Conservation (phyloP, 148 eudicot species). For the Vaccinium vitisidaea region DNA sequence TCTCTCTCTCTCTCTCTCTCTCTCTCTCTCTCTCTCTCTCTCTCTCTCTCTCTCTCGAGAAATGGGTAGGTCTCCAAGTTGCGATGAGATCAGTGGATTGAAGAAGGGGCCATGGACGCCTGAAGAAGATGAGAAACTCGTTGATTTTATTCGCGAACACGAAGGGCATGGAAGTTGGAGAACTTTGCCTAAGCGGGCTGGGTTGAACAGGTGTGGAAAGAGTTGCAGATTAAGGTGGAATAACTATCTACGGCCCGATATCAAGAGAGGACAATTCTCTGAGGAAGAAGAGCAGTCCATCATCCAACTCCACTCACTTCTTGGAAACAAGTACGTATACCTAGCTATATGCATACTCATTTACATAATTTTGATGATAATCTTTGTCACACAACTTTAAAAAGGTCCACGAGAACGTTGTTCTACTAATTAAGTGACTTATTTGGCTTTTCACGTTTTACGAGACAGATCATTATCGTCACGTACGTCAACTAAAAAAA, state of each 20-base stretch:
- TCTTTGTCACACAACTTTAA: no score
- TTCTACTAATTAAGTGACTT: no score
- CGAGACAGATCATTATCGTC: no score
- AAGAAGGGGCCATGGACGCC: slow-evolving; percentile 77
- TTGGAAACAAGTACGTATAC: slow-evolving; percentile 56
- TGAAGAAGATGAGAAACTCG: slow-evolving; percentile 56
- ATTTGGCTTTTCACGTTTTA: no score
- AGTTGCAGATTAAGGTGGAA: slow-evolving; percentile 72
- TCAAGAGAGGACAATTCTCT: slow-evolving; percentile 58
- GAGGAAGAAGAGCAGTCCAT: slow-evolving; percentile 55
- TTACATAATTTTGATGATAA: neutral
- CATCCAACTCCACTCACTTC: slow-evolving; percentile 60
- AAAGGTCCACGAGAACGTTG: no score
- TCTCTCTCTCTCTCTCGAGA: neutral
- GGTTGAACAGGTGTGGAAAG: slow-evolving; percentile 65
- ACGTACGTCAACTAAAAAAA: no score
- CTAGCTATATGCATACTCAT: neutral
- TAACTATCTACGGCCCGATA: slow-evolving; percentile 60
- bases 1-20: neutral
- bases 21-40: neutral
- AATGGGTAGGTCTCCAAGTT: slow-evolving; percentile 58
- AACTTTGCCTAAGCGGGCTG: slow-evolving; percentile 53
- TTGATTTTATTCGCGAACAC: slow-evolving; percentile 41
- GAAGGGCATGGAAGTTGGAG: slow-evolving; percentile 63
- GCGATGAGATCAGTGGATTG: slow-evolving; percentile 35